Percentiles rank a stretch among this genome's conserved stretches.
phyloP scores from a whole-genome alignment of 352 stramenopile species.

The Phytopythium vexans region DNA sequence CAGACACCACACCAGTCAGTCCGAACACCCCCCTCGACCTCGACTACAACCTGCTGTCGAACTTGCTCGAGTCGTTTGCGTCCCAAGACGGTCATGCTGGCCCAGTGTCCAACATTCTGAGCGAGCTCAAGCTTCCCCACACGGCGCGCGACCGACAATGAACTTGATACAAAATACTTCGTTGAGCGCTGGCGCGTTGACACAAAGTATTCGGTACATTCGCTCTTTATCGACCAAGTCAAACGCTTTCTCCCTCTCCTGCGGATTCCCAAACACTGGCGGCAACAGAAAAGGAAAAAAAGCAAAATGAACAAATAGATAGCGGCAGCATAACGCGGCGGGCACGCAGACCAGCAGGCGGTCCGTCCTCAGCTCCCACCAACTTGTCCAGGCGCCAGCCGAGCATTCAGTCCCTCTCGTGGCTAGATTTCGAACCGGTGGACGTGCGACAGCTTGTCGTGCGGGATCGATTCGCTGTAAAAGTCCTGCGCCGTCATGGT shows the following conservation, averaged over 20 bases:
- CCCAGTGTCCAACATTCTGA: conserved; percentile 74
- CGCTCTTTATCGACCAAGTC: no score
- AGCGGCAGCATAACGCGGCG: no score
- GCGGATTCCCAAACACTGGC: no score
- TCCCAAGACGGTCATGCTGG: conserved; percentile 71
- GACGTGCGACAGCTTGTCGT: conserved; percentile 38
- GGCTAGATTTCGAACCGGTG: conserved; percentile 57
- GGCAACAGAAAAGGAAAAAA: no score
- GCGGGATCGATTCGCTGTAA: conserved; percentile 38
- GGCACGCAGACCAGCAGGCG: no score
- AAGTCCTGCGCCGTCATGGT: conserved; percentile 58
- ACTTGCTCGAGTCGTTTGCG: conserved; percentile 78
- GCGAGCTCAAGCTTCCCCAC: conserved; percentile 42
- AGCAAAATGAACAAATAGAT: no score
- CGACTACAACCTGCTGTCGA: conserved; percentile 82
- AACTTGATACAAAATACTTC: no score
- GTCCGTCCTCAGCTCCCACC: no score
- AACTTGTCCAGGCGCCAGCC: background rate
- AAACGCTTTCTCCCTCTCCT: no score
- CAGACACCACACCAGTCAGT: conserved; percentile 1
- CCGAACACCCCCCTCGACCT: conserved; percentile 58
- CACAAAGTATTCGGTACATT: no score
- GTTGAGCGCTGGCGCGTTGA: no score
- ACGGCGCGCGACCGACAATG: no score
- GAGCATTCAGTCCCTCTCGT: background rate